Evolutionary conservation across 2,329 filamentous ascomycete species (phyloP), one percentile per base, ranked within the genome.

Genomic region (Aspergillus ruber): DNA sequence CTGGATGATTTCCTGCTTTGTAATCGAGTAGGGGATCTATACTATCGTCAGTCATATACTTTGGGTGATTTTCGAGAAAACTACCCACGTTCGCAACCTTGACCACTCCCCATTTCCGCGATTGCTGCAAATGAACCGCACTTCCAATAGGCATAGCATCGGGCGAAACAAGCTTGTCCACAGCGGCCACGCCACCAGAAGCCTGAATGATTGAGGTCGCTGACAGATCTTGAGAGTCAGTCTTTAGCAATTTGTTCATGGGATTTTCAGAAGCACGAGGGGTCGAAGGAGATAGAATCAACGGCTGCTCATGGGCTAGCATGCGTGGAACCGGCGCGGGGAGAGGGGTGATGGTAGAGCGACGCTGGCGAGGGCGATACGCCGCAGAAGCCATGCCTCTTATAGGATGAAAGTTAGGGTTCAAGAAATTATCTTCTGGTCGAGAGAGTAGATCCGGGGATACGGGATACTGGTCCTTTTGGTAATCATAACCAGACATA

Each of bases 1-100:
- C 44, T 73, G 71, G 15, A 68, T 56, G 29, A 79, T 70, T 52
- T 79, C 75, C 25, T 70, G 62, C 49, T 73, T 73, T 15, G 72
- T 74, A 35, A 76, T 66, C n/a, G 62, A 61, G 52, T 75, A 80
- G 0, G 77, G 77, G 25, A 79, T 77, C 73, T 61, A 48, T 46
- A 51, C 25, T 10, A 21, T 6, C 4, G 35, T 57, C 32, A 56
- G 44, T 15, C n/a, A 43, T 12, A 29, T 13, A 23, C n/a, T 10
- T 33, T 20, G 13, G 41, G 15, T 15, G 23, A 46, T 10, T 38
- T 10, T 10, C 17, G 20, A 49, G 17, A 27, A 45, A 17, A 42
- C 18, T 17, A 57, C 66, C 63, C 50, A 69, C 68, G 48, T 70
- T 69, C 7, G 53, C 58, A 32, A 71, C 62, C 38, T 65, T 69